Conservation (phyloP, 1,139 yeast species). For the Arxiozyma slooffiae region DNA sequence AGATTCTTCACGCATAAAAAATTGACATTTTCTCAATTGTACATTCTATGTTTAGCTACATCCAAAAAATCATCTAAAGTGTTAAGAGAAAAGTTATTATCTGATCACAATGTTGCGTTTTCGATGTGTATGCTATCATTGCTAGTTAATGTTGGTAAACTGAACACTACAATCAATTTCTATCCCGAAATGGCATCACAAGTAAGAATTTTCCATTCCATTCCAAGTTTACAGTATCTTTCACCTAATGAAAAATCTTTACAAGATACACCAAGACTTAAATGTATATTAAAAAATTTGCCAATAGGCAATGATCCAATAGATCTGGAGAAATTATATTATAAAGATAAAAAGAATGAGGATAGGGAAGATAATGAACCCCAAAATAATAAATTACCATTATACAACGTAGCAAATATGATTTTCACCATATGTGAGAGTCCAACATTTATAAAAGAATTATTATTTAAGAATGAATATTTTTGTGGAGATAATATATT, state of each 20-base stretch:
- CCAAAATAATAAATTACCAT: conserved; percentile 9
- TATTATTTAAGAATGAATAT: conserved; percentile 27
- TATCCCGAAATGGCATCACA: conserved; percentile 96
- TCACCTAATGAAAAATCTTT: conserved; percentile 58
- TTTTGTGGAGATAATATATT: background rate
- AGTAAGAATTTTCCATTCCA: conserved; percentile 82
- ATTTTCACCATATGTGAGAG: conserved; percentile 64
- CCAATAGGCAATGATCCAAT: conserved; percentile 39
- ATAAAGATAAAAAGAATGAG: conserved; percentile 2
- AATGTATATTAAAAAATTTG: conserved; percentile 71
- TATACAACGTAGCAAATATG: conserved; percentile 56
- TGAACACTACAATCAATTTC: conserved; percentile 91
- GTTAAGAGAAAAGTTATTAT: conserved; percentile 62
- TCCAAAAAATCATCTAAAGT: conserved; percentile 78
- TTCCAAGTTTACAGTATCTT: conserved; percentile 76
- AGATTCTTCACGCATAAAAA: conserved; percentile 37
- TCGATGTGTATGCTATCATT: conserved; percentile 77
- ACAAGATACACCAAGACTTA: conserved; percentile 90
- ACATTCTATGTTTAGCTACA: conserved; percentile 71
- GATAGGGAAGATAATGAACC: background rate
- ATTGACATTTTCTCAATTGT: conserved; percentile 75
- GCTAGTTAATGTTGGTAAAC: conserved; percentile 82
- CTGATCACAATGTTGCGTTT: conserved; percentile 53
- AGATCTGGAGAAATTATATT: conserved; percentile 42
- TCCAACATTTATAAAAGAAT: conserved; percentile 42